A percentile compares a stretch with the other conserved stretches of the same genome.
Conservation (phyloP, 1,284 basidiomycete genomes). For the Marasmius oreades region DNA sequence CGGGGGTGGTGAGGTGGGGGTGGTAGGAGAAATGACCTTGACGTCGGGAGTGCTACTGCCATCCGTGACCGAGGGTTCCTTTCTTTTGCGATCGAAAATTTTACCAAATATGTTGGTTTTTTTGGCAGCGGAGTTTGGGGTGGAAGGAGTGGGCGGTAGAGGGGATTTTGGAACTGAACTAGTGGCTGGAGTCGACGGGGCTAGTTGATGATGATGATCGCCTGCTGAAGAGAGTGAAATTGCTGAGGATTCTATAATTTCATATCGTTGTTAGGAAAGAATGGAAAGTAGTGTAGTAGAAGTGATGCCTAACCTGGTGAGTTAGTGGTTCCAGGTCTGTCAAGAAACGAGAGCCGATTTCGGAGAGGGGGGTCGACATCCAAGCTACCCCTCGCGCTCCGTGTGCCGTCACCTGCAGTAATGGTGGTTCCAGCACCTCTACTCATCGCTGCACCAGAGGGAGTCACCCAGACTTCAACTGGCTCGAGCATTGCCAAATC, state of each 20-base stretch:
- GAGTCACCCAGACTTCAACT: constrained; percentile 65
- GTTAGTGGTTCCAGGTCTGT: not conserved
- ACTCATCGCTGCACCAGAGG: not conserved
- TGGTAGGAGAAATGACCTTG: constrained; percentile 21
- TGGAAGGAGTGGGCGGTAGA: constrained; percentile 21
- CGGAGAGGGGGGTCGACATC: constrained; percentile 3
- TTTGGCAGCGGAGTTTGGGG: constrained; percentile 26
- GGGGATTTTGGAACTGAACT: constrained; percentile 13
- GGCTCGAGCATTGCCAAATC: constrained; percentile 78
- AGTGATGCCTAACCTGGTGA: not conserved
- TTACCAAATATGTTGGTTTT: constrained; percentile 69
- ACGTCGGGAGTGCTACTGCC: not conserved
- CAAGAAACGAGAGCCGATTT: not conserved
- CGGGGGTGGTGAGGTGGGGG: not conserved
- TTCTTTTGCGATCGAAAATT: constrained; percentile 59
- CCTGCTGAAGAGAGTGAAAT: constrained; percentile 32
- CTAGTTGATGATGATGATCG: constrained; percentile 1
- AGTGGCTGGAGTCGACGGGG: not conserved
- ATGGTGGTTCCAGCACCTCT: not conserved
- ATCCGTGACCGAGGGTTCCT: constrained; percentile 27
- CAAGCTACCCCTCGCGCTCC: not conserved
- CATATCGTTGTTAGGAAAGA: constrained; percentile 8
- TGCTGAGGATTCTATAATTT: constrained; percentile 38
- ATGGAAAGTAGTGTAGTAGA: not conserved
- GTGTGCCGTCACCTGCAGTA: not conserved